These are phyloP conservation scores for Podaxis pistillaris DNA, from an alignment of 768 basidiomycete genomes.

Conservation along the genomic window DNA sequence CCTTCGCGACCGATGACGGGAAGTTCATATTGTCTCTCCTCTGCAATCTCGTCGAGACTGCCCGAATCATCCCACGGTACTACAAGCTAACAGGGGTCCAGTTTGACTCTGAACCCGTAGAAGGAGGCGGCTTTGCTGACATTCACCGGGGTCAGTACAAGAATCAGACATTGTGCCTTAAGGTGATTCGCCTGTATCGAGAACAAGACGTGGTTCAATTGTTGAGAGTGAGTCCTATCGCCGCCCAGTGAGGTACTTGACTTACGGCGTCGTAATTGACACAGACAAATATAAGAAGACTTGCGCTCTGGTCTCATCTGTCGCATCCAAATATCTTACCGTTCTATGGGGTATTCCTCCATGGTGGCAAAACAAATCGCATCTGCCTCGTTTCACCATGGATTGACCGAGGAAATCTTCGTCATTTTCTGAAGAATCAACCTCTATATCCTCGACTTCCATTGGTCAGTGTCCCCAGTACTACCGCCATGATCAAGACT, in stretches of 20 bases:
- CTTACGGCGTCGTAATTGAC: background rate
- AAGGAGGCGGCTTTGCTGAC: background rate
- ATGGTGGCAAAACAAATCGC: background rate
- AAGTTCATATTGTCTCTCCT: background rate
- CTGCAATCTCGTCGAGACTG: background rate
- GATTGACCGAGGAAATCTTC: background rate
- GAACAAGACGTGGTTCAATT: background rate
- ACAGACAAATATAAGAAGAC: background rate
- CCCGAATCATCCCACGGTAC: background rate
- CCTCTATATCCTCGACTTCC: background rate
- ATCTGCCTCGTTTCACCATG: background rate
- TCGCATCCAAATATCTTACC: background rate
- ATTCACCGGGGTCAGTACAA: background rate
- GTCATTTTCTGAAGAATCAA: background rate
- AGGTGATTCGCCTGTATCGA: background rate
- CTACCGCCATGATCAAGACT: background rate
- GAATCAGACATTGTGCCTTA: background rate
- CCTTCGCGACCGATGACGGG: background rate
- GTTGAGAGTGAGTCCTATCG: background rate
- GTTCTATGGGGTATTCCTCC: background rate
- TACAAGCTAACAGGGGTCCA: background rate
- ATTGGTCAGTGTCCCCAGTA: background rate
- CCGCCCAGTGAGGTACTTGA: background rate
- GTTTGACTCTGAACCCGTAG: background rate
- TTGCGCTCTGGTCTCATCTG: background rate